Evolutionary conservation across 1,284 basidiomycete species (phyloP).

Genomic region (Ganoderma leucocontextum): DNA sequence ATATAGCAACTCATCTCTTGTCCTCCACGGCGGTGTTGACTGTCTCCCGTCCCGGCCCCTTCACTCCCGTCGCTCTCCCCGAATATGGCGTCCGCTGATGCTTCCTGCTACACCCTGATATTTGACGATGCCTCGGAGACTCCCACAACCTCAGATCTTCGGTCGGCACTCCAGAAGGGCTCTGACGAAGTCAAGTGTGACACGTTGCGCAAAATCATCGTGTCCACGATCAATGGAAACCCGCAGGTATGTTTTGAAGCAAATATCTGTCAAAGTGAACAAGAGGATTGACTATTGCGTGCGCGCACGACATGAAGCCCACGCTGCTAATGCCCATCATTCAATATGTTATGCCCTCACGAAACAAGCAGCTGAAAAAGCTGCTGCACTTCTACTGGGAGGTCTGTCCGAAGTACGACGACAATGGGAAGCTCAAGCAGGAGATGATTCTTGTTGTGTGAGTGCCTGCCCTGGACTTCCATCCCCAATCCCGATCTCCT

Average conservation of each 20-base stretch:
- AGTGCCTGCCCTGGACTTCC: constrained; percentile 44
- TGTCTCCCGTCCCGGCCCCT: constrained; percentile 21
- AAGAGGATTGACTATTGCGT: constrained; percentile 8
- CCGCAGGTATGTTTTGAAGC: constrained; percentile 61
- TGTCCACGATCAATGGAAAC: constrained; percentile 96
- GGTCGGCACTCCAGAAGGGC: constrained; percentile 91
- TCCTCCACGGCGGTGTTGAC: constrained; percentile 30
- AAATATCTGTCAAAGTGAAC: neutral
- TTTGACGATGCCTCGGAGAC: constrained; percentile 82
- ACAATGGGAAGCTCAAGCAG: constrained; percentile 97
- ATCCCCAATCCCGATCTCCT: constrained; percentile 13
- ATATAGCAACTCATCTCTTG: constrained; percentile 33
- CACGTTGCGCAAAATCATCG: constrained; percentile 95
- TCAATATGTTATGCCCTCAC: constrained; percentile 95
- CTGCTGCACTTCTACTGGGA: constrained; percentile 99
- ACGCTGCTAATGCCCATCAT: constrained; percentile 97
- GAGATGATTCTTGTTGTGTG: constrained; percentile 99
- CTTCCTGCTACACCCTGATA: constrained; percentile 86
- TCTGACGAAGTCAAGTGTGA: constrained; percentile 98
- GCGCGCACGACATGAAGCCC: constrained; percentile 61
- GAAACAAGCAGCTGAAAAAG: constrained; percentile 98
- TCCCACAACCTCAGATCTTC: constrained; percentile 86
- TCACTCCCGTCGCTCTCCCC: constrained; percentile 14
- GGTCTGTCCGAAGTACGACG: constrained; percentile 98
- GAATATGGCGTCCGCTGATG: constrained; percentile 52